phyloP scores from a whole-genome alignment of 495 filamentous ascomycete genomes.

The Trypethelium eluteriae region DNA sequence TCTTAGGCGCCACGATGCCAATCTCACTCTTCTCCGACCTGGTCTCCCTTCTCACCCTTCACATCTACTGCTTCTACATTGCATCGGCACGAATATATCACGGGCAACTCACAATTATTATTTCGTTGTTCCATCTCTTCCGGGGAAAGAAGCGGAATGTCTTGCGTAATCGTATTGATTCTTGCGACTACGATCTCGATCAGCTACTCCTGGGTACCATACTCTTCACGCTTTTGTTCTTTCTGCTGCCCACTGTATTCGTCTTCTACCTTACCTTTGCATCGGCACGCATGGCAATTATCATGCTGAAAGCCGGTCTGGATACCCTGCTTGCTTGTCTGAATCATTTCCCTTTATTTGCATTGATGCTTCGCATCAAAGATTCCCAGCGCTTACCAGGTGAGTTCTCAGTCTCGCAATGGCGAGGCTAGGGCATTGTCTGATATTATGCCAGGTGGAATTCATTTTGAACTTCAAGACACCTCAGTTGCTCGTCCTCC shows the following conservation, averaged over 20 bases:
- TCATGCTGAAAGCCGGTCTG: conserved; percentile 77
- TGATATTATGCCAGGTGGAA: conserved; percentile 53
- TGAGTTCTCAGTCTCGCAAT: conserved; percentile 28
- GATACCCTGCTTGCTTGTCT: conserved; percentile 88
- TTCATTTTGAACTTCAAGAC: conserved; percentile 84
- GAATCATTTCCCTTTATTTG: conserved; percentile 97
- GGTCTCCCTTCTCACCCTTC: conserved; percentile 80
- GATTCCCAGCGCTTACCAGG: conserved; percentile 85
- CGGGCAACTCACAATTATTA: conserved; percentile 94
- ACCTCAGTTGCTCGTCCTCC: conserved; percentile 41
- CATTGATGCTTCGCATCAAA: conserved; percentile 91
- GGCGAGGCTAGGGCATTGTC: background rate
- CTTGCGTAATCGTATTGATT: conserved; percentile 92
- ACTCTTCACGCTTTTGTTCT: conserved; percentile 91
- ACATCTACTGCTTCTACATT: conserved; percentile 97
- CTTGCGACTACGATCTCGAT: conserved; percentile 97
- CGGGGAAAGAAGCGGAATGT: conserved; percentile 97
- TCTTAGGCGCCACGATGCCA: conserved; percentile 93
- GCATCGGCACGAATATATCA: conserved; percentile 94
- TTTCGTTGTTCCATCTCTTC: conserved; percentile 96
- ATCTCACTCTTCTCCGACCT: conserved; percentile 95
- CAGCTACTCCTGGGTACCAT: conserved; percentile 95
- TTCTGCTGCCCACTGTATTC: conserved; percentile 85
- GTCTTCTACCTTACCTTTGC: conserved; percentile 98
- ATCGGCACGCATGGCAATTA: conserved; percentile 86